Percentiles rank a stretch among this genome's conserved stretches.
Conservation (phyloP, 169 alveolate species). For the Babesia sp. region DNA sequence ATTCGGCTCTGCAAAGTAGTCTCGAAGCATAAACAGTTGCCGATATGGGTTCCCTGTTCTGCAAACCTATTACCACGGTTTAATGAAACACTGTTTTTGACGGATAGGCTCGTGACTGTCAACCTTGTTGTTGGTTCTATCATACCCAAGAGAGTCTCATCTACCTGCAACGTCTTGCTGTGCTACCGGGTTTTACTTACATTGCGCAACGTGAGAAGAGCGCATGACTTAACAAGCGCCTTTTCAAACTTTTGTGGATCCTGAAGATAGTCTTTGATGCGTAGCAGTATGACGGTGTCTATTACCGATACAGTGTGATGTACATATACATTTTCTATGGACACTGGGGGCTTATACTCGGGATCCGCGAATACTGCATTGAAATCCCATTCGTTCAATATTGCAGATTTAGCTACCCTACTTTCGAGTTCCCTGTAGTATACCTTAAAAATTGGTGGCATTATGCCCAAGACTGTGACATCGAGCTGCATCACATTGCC, state of each 20-base stretch:
- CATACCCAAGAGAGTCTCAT: conserved; percentile 24
- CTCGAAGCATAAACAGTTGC: conserved; percentile 19
- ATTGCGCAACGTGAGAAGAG: conserved; percentile 25
- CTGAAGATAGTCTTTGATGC: conserved; percentile 10
- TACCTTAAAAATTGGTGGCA: conserved; percentile 49
- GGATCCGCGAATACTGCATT: conserved; percentile 23
- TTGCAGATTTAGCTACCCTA: neutral
- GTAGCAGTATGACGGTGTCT: conserved; percentile 32
- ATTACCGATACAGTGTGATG: conserved; percentile 23
- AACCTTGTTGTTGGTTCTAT: conserved; percentile 40
- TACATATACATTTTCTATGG: conserved; percentile 9
- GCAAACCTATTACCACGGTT: neutral
- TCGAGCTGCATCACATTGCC: conserved; percentile 54
- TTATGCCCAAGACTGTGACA: conserved; percentile 41
- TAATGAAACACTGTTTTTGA: neutral
- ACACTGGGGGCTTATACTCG: conserved; percentile 13
- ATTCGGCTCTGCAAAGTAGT: conserved; percentile 33
- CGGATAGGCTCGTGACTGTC: conserved; percentile 19
- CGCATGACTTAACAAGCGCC: conserved; percentile 31
- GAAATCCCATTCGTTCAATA: conserved; percentile 42
- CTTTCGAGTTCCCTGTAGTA: conserved; percentile 28
- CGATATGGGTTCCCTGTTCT: neutral
- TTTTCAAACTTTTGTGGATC: conserved; percentile 23
- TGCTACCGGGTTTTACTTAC: conserved; percentile 8
- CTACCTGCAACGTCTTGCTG: conserved; percentile 13